Evolutionary conservation across 2,329 filamentous ascomycete genomes (phyloP), one percentile per base, ranked within the genome.

Genomic region (Balansia obtecta): DNA sequence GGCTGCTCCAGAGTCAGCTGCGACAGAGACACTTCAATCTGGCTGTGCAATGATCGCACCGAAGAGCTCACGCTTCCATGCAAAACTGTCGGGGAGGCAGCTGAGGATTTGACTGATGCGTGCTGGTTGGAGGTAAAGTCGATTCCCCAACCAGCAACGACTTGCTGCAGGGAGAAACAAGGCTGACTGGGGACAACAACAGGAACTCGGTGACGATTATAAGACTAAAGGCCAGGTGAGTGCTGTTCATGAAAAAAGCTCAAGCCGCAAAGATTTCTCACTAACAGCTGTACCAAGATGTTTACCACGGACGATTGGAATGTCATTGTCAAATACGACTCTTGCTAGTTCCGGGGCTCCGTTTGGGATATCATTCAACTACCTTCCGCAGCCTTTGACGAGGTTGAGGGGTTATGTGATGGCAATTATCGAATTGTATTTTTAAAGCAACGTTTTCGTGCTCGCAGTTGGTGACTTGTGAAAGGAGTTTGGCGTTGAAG

Each of bases 1-100:
- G 46, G 46, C n/a, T 48, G 46, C 46, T 41, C 46, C n/a, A 43
- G 46, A 42, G 39, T 48, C 38, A 37, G 27, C 16, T 48, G 46
- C 27, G 30, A 27, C 3, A 18, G 13, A 27, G 8, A 9, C 10
- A 10, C 4, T n/a, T 15, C 27, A 16, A 48, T 48, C 12, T 48
- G 46, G 46, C 37, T 48, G 10, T 48, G 46, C 46, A 48, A 48
- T n/a, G 46, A 48, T 12, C 13, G 18, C 2, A 8, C n/a, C 4
- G 11, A 16, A 6, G 20, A 48, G 4, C 12, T 48, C 8, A 3
- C 1, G 1, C 15, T 48, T 13, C 46, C 46, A 2, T 48, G 46
- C 13, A 16, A 13, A 2, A 27, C 42, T 2, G 46, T 48, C 32
- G 46, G 20, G 0, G 12, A 12, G 16, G 46, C 46, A 3, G 20